Evolutionary conservation across 352 stramenopile genomes (phyloP).

Genomic region (Phytophthora crassamura): DNA sequence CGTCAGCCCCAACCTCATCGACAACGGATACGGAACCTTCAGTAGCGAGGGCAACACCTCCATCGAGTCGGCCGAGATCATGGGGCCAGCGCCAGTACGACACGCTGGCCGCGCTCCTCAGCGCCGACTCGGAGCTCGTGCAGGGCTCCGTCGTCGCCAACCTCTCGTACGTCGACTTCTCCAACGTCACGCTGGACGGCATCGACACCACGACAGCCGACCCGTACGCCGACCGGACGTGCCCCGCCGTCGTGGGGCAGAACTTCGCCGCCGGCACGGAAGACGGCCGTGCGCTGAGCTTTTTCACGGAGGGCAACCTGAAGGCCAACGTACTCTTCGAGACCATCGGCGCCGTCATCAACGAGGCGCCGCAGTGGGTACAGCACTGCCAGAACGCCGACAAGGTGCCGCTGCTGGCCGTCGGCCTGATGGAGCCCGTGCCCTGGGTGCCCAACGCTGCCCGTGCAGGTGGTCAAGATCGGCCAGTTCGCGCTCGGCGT

Average conservation of each 20-base stretch:
- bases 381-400: conserved; percentile 44
- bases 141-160: conserved; percentile 31
- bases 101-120: conserved; percentile 39
- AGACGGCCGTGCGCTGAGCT: conserved; percentile 43
- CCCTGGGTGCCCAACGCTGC: conserved; percentile 53
- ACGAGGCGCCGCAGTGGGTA: conserved; percentile 45
- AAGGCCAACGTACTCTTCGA: conserved; percentile 43
- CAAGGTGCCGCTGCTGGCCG: conserved; percentile 50
- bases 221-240: conserved; percentile 47
- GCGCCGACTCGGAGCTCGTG: conserved; percentile 29
- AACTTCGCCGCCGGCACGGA: conserved; percentile 63
- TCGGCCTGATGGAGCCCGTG: conserved; percentile 44
- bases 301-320: conserved; percentile 46
- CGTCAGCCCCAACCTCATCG: conserved; percentile 54
- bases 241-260: conserved; percentile 52
- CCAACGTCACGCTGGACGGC: conserved; percentile 48
- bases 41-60: conserved; percentile 38
- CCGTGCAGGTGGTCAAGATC: conserved; percentile 60
- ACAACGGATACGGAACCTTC: conserved; percentile 61
- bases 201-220: conserved; percentile 19
- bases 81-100: conserved; percentile 43
- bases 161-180: conserved; percentile 58
- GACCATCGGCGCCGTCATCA: conserved; percentile 30
- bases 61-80: conserved; percentile 54
- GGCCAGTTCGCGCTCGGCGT: conserved; percentile 54